phyloP scores from a whole-genome alignment of 2,329 filamentous ascomycete genomes.

The Alternaria arbusti region DNA sequence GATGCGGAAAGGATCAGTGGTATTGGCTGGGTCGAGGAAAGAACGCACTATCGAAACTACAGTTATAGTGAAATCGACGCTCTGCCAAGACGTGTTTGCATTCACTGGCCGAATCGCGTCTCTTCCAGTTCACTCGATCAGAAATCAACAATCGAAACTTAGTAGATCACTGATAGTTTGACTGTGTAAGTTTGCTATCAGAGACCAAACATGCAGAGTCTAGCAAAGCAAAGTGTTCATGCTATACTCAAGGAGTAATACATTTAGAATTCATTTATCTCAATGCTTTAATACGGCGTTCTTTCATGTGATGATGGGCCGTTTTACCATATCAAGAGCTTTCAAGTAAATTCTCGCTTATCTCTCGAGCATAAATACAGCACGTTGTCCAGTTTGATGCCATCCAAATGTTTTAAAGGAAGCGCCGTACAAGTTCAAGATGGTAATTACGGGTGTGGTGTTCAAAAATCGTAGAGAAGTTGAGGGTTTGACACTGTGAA shows the following conservation, averaged over 20 bases:
- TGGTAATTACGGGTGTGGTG: background rate
- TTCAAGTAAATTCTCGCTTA: background rate
- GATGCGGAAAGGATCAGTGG: background rate
- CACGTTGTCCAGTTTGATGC: accelerated
- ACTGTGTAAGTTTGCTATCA: background rate
- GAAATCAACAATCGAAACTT: background rate
- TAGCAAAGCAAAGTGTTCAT: background rate
- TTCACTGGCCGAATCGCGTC: background rate
- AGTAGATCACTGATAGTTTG: background rate
- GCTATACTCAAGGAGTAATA: background rate
- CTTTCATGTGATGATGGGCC: background rate
- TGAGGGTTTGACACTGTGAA: no score
- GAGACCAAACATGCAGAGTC: background rate
- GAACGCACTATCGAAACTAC: background rate
- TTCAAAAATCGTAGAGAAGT: background rate
- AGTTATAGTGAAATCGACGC: background rate
- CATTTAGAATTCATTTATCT: background rate
- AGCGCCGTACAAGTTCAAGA: no score
- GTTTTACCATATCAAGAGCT: background rate
- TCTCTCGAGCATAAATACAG: background rate
- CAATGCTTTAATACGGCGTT: background rate
- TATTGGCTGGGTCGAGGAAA: background rate
- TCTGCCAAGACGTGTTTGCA: background rate
- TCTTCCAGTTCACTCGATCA: background rate
- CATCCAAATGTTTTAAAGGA: background rate